Conservation (phyloP, 371 early-diverging fungal species). For the Nematocida sp. region DNA sequence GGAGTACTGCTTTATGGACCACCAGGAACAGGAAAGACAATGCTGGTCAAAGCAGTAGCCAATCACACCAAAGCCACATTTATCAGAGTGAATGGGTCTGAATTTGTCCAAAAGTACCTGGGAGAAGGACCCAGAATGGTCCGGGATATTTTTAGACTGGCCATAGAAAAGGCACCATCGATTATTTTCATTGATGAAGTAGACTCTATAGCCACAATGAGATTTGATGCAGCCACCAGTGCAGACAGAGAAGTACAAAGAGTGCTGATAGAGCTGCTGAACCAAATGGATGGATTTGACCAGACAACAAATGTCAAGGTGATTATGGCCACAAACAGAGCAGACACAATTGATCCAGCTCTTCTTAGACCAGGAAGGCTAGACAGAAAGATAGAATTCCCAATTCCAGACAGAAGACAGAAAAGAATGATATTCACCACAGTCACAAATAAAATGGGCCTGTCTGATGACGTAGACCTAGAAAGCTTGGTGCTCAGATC, state of each 20-base stretch:
- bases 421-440: constrained; percentile 94
- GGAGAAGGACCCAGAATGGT: constrained; percentile 77
- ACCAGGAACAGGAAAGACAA: constrained; percentile 96
- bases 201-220: constrained; percentile 91
- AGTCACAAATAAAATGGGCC: constrained; percentile 92
- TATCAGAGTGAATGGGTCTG: constrained; percentile 82
- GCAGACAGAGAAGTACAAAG: constrained; percentile 99
- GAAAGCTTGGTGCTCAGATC: constrained; percentile 94
- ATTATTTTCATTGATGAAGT: constrained; percentile 96
- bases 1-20: constrained; percentile 88
- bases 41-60: constrained; percentile 97
- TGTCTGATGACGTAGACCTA: constrained; percentile 90
- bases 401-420: constrained; percentile 95
- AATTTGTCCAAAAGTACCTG: constrained; percentile 81
- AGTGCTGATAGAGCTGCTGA: constrained; percentile 91
- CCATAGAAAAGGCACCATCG: constrained; percentile 72
- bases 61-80: constrained; percentile 72
- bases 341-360: constrained; percentile 92
- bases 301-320: constrained; percentile 91
- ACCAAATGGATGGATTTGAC: constrained; percentile 99
- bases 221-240: constrained; percentile 97
- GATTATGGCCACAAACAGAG: constrained; percentile 97
- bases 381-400: constrained; percentile 83
- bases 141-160: constrained; percentile 66
- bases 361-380: constrained; percentile 86